Evolutionary conservation across 2,329 filamentous ascomycete genomes (phyloP).

Genomic region (Talaromyces sp.): DNA sequence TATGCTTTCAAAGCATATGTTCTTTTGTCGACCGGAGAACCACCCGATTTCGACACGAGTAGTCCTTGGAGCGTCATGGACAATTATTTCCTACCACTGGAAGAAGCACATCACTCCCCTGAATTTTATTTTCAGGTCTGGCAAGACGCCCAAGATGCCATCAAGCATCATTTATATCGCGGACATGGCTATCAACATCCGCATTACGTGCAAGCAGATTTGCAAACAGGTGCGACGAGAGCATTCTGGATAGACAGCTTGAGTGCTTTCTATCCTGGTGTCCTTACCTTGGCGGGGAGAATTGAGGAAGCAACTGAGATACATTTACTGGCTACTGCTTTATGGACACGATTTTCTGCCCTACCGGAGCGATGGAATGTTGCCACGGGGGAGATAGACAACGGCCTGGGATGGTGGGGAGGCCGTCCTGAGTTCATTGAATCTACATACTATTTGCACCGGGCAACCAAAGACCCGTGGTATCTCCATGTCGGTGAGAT

Average conservation of each 20-base stretch:
- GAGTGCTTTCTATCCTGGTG: conserved; percentile 89
- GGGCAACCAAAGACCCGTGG: conserved; percentile 90
- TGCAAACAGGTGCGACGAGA: conserved; percentile 80
- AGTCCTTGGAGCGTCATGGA: conserved; percentile 52
- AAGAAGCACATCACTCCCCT: conserved; percentile 64
- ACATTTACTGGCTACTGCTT: conserved; percentile 82
- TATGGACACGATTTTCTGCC: conserved; percentile 94
- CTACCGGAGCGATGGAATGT: conserved; percentile 93
- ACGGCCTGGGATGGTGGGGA: conserved; percentile 89
- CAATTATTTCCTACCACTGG: conserved; percentile 63
- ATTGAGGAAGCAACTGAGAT: conserved; percentile 87
- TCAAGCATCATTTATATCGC: conserved; percentile 88
- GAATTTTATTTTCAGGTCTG: conserved; percentile 78
- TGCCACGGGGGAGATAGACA: conserved; percentile 76
- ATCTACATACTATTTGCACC: conserved; percentile 93
- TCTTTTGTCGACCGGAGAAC: conserved; percentile 70
- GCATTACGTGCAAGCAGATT: conserved; percentile 87
- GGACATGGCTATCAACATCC: conserved; percentile 72
- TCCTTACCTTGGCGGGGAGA: conserved; percentile 81
- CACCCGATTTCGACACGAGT: conserved; percentile 33
- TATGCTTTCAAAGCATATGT: conserved; percentile 95
- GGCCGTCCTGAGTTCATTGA: conserved; percentile 95
- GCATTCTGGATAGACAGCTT: conserved; percentile 96
- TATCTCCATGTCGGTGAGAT: conserved; percentile 95
- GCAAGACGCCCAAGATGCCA: conserved; percentile 79